Evolutionary conservation across 2,329 filamentous ascomycete genomes (phyloP).

Genomic region (Trichoderma hamatum): DNA sequence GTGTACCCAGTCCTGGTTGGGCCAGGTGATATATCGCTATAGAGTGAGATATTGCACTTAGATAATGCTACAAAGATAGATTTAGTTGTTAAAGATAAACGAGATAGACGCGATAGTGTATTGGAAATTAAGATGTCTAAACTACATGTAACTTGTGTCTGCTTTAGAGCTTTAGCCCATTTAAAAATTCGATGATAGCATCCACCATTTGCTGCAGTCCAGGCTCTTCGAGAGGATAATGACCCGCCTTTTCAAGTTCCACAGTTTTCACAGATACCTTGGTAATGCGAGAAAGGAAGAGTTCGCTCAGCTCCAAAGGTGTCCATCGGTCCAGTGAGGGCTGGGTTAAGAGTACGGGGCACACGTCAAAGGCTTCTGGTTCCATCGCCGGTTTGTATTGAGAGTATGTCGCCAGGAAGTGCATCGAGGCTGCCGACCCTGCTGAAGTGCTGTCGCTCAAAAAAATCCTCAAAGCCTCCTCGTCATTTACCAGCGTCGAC

Average conservation of each 20-base stretch:
- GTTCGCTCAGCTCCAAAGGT: too few relatives aligned
- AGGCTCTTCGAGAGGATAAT: background rate
- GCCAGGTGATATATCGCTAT: too few relatives aligned
- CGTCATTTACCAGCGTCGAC: background rate
- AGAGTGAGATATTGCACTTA: background rate
- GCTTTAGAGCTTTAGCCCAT: background rate
- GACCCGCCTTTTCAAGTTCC: background rate
- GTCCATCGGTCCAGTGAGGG: too few relatives aligned
- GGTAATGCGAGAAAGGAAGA: background rate
- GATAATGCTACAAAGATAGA: background rate
- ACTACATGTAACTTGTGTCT: background rate
- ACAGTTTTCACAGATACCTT: background rate
- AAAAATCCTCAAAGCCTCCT: background rate
- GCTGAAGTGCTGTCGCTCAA: background rate
- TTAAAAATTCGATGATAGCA: background rate
- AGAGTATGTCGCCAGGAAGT: background rate
- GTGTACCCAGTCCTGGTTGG: too few relatives aligned
- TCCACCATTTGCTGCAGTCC: background rate
- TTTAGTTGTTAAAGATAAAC: background rate
- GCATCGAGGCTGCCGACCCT: background rate
- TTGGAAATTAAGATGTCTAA: background rate
- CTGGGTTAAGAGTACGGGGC: too few relatives aligned
- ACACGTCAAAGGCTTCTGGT: too few relatives aligned
- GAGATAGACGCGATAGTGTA: background rate
- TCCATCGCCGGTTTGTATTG: too few relatives aligned